Base-by-base conservation (phyloP, 208 protist genomes). In the Acanthamoeba healyi region DNA sequence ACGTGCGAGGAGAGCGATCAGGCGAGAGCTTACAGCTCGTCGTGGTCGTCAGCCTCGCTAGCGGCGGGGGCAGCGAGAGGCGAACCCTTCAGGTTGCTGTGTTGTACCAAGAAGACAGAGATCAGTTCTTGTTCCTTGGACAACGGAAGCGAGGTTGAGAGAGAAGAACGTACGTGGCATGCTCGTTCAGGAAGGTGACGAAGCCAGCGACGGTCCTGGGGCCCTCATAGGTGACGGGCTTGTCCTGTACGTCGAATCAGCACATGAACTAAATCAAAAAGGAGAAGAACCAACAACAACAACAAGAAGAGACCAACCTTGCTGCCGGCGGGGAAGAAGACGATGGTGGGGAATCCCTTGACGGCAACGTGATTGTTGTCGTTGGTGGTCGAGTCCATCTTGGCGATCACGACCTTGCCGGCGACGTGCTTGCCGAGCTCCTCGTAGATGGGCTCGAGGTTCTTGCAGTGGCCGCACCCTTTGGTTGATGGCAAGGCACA, bases 381-480 rank as follows among this genome's bases (percentile, higher is more conserved):
- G 92, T 97, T 97, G 67, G 54, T 70, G 54, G 96, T 97, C 38
- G 94, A 46, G 61, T 97, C 96, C 14, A 97, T 58, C 95, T 97
- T 96, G 74, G 96, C 96, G 46, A 97, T 96, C n/a, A 96, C 70
- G 38, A 97, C 42, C 74, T 95, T 92, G 44, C 95, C 92, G 26
- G 63, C 63, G 88, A 94, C 96, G 36, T 63, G 77, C 54, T 95
- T 72, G 22, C 88, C 96, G 19, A 97, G 94, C 92, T 97, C 46
- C 56, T 97, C 95, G 74, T 94, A 97, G 65, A 92, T 95, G 44
- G 88, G 91, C 12, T 49, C 82, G 38, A 97, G 81, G 46, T 72
- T 61, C 95, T 96, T 97, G 97, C 98, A 99, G 96, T 99, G 98
- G 46, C 98, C 98, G 95, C 98, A 99, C 98, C 98, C 99, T 89